Evolutionary conservation across 2,329 filamentous ascomycete genomes (phyloP).

Genomic region (Cladophialophora bantiana): DNA sequence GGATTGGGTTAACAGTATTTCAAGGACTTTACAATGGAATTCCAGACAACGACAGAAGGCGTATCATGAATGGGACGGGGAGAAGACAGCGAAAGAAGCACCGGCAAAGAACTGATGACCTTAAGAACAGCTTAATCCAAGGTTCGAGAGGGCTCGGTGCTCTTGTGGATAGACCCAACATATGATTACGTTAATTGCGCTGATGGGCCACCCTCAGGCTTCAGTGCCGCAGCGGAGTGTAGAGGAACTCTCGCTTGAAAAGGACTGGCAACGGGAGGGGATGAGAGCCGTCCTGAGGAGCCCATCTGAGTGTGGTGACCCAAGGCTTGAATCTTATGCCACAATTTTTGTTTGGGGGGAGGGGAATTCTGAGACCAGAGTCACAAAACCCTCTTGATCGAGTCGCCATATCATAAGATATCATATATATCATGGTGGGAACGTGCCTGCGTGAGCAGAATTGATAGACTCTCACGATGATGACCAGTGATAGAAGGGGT

Average conservation of each 20-base stretch:
- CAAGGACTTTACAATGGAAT: conserved; percentile 60
- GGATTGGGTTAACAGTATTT: conserved; percentile 60
- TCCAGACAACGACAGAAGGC: conserved; percentile 56
- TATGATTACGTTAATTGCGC: background rate
- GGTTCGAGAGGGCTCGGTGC: background rate
- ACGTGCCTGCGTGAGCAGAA: background rate
- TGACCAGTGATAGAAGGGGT: too few relatives aligned
- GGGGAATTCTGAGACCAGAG: background rate
- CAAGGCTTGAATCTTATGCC: background rate
- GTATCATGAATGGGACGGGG: conserved; percentile 43
- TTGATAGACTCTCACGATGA: too few relatives aligned
- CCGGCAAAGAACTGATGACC: background rate
- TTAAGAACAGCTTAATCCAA: background rate
- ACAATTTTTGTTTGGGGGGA: background rate
- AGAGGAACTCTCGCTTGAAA: background rate
- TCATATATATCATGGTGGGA: background rate
- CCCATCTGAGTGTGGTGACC: background rate
- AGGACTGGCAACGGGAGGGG: background rate
- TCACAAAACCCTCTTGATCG: background rate
- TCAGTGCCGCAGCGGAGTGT: background rate
- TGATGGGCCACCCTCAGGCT: too few relatives aligned
- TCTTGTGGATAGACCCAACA: background rate
- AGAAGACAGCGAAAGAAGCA: conserved; percentile 23
- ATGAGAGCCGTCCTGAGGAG: background rate
- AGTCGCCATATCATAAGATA: background rate